Evolutionary conservation across 2,329 filamentous ascomycete species (phyloP).

Genomic region (Trichoderma sp.): DNA sequence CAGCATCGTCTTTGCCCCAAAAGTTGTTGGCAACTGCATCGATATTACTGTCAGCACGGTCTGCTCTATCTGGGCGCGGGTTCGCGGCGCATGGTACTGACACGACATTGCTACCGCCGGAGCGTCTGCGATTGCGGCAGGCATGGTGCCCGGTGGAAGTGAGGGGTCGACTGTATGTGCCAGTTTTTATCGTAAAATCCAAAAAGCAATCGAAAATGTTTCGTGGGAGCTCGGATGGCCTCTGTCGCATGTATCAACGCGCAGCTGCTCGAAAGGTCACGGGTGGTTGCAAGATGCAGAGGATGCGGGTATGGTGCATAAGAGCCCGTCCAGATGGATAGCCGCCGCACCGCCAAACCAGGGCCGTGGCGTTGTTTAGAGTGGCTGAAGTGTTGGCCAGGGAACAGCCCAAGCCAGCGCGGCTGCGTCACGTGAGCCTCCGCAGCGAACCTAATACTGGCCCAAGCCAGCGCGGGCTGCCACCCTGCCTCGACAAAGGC

Average conservation of each 20-base stretch:
- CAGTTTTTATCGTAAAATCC: not conserved
- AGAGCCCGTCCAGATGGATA: conserved; percentile 3
- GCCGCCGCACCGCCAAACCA: conserved; percentile 4
- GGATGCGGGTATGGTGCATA: conserved; percentile 7
- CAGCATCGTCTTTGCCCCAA: conserved; percentile 98
- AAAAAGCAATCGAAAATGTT: not conserved
- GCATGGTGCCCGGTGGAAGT: conserved; percentile 52
- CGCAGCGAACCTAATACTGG: conserved; percentile 14
- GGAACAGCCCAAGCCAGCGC: conserved; percentile 26
- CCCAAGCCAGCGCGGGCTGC: conserved; percentile 20
- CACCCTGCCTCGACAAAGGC: conserved; percentile 31
- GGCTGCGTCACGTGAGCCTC: conserved; percentile 25
- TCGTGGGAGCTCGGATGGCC: not conserved
- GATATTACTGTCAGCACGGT: conserved; percentile 31
- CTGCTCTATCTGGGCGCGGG: not conserved
- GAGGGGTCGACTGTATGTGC: conserved; percentile 1
- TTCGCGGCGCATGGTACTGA: conserved; percentile 44
- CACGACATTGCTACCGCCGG: conserved; percentile 71
- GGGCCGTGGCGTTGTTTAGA: conserved; percentile 14
- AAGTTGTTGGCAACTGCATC: conserved; percentile 93
- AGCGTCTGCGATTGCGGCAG: conserved; percentile 62
- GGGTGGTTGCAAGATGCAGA: conserved; percentile 19
- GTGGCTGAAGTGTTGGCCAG: conserved; percentile 30
- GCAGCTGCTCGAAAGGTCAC: conserved; percentile 15
- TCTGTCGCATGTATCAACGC: not conserved